phyloP scores from a whole-genome alignment of 2,329 filamentous ascomycete species.

The Teratosphaeria zuluensis region DNA sequence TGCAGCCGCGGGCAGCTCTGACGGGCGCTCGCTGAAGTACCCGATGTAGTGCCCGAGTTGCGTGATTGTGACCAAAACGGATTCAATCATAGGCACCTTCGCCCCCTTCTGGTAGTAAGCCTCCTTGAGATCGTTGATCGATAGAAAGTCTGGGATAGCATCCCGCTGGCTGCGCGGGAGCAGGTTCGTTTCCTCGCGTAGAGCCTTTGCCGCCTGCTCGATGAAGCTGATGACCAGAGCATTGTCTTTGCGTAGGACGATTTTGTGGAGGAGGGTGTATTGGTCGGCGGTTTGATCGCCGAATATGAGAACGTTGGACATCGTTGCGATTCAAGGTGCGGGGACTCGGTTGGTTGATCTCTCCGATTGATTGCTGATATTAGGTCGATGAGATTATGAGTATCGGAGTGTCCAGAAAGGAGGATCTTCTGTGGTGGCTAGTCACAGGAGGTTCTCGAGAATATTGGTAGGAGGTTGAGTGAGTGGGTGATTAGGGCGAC shows the following conservation, averaged over 20 bases:
- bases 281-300: constrained; percentile 64
- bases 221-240: constrained; percentile 55
- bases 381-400: background rate
- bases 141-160: constrained; percentile 52
- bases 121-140: constrained; percentile 55
- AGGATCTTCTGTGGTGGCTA: constrained; percentile 23
- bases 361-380: background rate
- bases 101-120: constrained; percentile 48
- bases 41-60: constrained; percentile 62
- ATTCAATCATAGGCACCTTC: constrained; percentile 55
- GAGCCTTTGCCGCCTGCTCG: constrained; percentile 46
- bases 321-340: constrained; percentile 9
- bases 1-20: constrained; percentile 40
- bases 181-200: constrained; percentile 51
- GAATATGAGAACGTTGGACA: constrained; percentile 50
- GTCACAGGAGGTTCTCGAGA: constrained; percentile 17
- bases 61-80: constrained; percentile 53
- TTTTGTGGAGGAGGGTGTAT: constrained; percentile 48
- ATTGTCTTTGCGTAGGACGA: constrained; percentile 40
- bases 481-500: constrained; percentile 3
- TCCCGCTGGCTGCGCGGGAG: constrained; percentile 49
- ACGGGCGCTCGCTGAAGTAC: constrained; percentile 46
- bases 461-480: background rate
- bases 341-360: background rate
- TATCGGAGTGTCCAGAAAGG: background rate